Percentiles rank a stretch among this genome's conserved stretches.
These are phyloP conservation scores for Chlorella vulgaris DNA, from an alignment of 139 green algal genomes.

Conservation along the genomic window DNA sequence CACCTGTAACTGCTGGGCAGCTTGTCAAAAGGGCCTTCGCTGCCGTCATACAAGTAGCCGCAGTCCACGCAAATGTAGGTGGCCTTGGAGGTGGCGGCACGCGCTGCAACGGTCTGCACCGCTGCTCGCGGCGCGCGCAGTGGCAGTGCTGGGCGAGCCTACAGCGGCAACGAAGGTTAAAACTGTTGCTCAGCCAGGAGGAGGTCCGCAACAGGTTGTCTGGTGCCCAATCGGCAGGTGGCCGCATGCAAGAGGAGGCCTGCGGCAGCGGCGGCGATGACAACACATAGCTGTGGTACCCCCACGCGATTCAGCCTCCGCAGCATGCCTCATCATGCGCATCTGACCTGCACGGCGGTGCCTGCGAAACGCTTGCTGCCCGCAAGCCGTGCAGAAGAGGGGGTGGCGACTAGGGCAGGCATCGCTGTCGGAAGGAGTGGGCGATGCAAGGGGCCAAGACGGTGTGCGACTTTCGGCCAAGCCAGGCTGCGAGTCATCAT, in stretches of 20 bases:
- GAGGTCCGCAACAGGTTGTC: no score
- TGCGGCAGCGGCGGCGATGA: no score
- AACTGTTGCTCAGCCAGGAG: no score
- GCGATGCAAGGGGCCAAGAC: neutral
- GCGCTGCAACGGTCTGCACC: neutral
- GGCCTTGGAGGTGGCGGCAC: constrained; percentile 17
- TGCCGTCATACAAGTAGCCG: constrained; percentile 40
- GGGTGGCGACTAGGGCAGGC: neutral
- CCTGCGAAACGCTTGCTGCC: neutral
- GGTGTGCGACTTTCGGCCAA: neutral
- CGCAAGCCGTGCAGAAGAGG: neutral
- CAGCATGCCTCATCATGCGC: neutral
- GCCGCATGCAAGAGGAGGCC: neutral
- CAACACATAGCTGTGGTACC: neutral
- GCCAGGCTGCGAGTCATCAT: no score
- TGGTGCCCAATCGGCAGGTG: neutral
- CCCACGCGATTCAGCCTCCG: neutral
- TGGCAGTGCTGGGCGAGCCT: constrained; percentile 12
- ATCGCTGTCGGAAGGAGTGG: no score
- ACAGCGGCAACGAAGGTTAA: no score
- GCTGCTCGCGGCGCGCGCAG: neutral
- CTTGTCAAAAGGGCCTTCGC: constrained; percentile 27
- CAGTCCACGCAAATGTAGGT: constrained; percentile 49
- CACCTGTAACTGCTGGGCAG: constrained; percentile 32
- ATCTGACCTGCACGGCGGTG: neutral